Conservation (phyloP, 176 grass and related monocot genomes). For the Microstegium vimineum region DNA sequence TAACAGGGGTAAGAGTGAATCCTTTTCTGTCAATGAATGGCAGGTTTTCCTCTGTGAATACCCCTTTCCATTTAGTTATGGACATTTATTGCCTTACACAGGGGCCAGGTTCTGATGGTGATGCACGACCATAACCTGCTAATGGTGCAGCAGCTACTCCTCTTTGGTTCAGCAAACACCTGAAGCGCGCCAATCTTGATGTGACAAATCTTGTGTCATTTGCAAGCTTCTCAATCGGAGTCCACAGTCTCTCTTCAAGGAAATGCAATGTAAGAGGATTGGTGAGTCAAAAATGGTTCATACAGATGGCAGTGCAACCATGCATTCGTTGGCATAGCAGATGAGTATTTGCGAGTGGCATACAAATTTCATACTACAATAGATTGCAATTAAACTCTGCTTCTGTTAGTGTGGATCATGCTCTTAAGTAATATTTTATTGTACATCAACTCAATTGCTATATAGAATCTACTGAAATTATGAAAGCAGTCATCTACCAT, state of each 20-base stretch:
- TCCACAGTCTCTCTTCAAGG: conserved; percentile 78
- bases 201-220: conserved; percentile 53
- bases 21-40: conserved; percentile 3
- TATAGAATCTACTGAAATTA: background rate
- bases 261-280: conserved; percentile 40
- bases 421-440: conserved; percentile 17
- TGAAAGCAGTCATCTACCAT: background rate
- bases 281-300: conserved; percentile 23
- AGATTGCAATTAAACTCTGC: background rate
- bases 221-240: conserved; percentile 55
- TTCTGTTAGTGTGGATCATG: conserved; percentile 16
- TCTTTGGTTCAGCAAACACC: conserved; percentile 93
- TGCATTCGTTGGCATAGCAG: conserved; percentile 4
- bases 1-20: conserved; percentile 12
- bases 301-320: background rate
- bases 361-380: conserved; percentile 9
- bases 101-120: conserved; percentile 65
- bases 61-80: conserved; percentile 8
- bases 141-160: conserved; percentile 80
- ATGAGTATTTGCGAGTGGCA: conserved; percentile 1
- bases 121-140: conserved; percentile 42
- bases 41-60: conserved; percentile 15
- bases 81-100: conserved; percentile 67
- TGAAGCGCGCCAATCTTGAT: conserved; percentile 76
- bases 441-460: background rate